phyloP scores from a whole-genome alignment of 169 alveolate species.

The Sarcocystis neurona region DNA sequence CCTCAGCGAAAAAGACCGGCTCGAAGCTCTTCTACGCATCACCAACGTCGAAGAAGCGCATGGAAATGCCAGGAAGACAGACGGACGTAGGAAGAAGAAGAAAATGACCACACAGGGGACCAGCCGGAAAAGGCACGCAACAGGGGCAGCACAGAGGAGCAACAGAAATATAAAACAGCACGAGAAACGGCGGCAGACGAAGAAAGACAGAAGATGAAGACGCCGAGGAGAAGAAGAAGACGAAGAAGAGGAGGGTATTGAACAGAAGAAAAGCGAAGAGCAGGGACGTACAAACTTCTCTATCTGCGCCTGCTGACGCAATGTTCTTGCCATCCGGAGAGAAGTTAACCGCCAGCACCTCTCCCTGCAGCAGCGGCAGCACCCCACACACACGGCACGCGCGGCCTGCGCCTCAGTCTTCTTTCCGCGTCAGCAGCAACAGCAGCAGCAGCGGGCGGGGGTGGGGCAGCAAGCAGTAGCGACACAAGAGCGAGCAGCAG shows the following conservation, averaged over 20 bases:
- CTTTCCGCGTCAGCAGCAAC: background rate
- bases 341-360: constrained; percentile 79
- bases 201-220: background rate
- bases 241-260: background rate
- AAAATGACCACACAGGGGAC: too few species aligned
- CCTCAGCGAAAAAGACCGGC: too few species aligned
- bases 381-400: too few species aligned
- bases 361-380: constrained; percentile 73
- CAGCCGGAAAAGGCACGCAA: too few species aligned
- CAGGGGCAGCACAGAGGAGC: too few species aligned
- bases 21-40: too few species aligned
- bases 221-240: background rate
- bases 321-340: constrained; percentile 82
- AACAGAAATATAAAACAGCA: too few species aligned
- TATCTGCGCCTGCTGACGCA: constrained; percentile 83
- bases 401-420: too few species aligned
- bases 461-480: background rate
- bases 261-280: constrained; percentile 5
- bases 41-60: too few species aligned
- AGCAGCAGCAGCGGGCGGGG: background rate
- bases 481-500: background rate
- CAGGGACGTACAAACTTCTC: constrained; percentile 56
- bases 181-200: background rate
- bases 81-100: too few species aligned
- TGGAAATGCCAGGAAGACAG: too few species aligned